These are phyloP conservation scores for Pyrus communis DNA, from an alignment of 306 rosid species.

Conservation along the genomic window DNA sequence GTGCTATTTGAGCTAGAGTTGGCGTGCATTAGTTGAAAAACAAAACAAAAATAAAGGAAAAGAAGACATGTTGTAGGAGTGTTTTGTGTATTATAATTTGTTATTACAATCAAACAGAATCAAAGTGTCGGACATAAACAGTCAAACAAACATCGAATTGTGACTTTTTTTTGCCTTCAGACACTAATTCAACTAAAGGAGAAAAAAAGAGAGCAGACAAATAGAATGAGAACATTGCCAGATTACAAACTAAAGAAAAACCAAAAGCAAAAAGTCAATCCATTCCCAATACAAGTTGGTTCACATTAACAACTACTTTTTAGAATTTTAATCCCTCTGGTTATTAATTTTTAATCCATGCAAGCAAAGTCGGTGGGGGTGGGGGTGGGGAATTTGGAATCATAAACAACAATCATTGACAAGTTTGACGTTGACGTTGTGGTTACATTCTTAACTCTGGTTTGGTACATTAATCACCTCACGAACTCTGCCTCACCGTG, in stretches of 20 bases:
- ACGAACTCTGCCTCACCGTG: slow-evolving; percentile 60
- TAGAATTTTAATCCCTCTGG: neutral
- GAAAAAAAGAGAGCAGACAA: neutral
- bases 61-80: neutral
- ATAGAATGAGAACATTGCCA: neutral
- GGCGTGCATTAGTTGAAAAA: neutral
- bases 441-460: slow-evolving; percentile 37
- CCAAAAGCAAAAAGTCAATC: slow-evolving; percentile 3
- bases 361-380: slow-evolving; percentile 20
- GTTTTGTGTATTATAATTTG: neutral
- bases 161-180: slow-evolving; percentile 10
- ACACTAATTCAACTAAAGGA: neutral
- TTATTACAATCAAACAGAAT: neutral
- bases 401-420: slow-evolving; percentile 16
- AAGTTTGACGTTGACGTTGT: slow-evolving; percentile 8
- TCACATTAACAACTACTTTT: neutral
- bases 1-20: neutral
- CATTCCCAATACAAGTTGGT: slow-evolving; percentile 12
- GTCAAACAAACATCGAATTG: neutral
- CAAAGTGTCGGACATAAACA: neutral
- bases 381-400: slow-evolving; percentile 7
- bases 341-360: slow-evolving; percentile 1
- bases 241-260: neutral
- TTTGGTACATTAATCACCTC: slow-evolving; percentile 17
- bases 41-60: neutral